Percentiles rank a stretch among this genome's conserved stretches.
Evolutionary conservation across 305 asterid species (phyloP).

Genomic region (Fraxinus sp.): DNA sequence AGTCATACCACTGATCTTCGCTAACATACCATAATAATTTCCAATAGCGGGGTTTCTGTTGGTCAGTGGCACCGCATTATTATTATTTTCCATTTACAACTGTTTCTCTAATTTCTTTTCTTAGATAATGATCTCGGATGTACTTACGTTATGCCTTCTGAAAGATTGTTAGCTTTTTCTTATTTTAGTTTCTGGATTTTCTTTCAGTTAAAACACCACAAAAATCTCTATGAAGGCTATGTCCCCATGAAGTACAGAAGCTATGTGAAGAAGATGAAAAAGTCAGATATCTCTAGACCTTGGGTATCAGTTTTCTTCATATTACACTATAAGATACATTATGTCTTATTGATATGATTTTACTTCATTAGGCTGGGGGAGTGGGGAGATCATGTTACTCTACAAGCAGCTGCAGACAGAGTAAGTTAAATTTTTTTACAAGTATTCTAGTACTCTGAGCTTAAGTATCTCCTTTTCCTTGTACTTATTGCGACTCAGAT

Average conservation of each 20-base stretch:
- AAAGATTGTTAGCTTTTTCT: conserved; percentile 6
- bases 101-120: neutral
- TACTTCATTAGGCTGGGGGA: conserved; percentile 58
- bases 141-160: neutral
- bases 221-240: conserved; percentile 72
- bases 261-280: conserved; percentile 83
- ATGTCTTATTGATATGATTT: conserved; percentile 17
- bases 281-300: conserved; percentile 34
- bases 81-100: neutral
- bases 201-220: conserved; percentile 74
- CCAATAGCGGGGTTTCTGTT: neutral
- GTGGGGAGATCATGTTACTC: conserved; percentile 98
- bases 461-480: neutral
- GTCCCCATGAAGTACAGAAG: conserved; percentile 88
- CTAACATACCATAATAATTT: neutral
- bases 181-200: conserved; percentile 22
- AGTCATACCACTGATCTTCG: neutral
- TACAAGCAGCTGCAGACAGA: conserved; percentile 95
- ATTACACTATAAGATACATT: neutral
- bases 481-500: neutral
- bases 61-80: neutral
- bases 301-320: neutral
- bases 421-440: conserved; percentile 42
- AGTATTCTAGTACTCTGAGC: neutral
- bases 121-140: neutral